These are phyloP conservation scores for Paramyrothecium roridum DNA, from an alignment of 2,329 filamentous ascomycete species.

Conservation along the genomic window DNA sequence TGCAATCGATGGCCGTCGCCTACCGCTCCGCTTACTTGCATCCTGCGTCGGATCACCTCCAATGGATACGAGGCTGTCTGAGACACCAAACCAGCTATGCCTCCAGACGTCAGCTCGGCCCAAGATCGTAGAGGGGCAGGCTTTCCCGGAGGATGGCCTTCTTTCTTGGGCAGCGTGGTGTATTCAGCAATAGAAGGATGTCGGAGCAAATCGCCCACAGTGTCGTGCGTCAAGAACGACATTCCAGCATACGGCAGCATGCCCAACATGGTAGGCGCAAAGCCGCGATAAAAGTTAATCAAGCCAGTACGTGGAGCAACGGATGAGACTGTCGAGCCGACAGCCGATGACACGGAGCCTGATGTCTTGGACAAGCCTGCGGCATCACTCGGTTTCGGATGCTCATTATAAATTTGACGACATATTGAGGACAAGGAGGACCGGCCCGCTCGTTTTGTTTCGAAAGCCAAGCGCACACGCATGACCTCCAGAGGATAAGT, in stretches of 20 bases:
- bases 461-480: slow-evolving; percentile 87
- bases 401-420: slow-evolving; percentile 81
- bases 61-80: slow-evolving; percentile 93
- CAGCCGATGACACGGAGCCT: slow-evolving; percentile 27
- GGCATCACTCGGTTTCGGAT: slow-evolving; percentile 37
- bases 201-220: slow-evolving; percentile 79
- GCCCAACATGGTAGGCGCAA: slow-evolving; percentile 82
- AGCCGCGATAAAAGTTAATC: slow-evolving; percentile 92
- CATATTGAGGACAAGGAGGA: slow-evolving; percentile 75
- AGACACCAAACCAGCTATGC: slow-evolving; percentile 80
- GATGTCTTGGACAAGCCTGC: slow-evolving; percentile 23
- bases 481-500: slow-evolving; percentile 95
- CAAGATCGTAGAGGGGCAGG: slow-evolving; percentile 74
- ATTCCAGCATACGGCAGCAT: slow-evolving; percentile 97
- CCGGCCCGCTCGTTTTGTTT: slow-evolving; percentile 73
- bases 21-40: slow-evolving; percentile 95
- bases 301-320: slow-evolving; percentile 65
- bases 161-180: slow-evolving; percentile 68
- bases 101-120: slow-evolving; percentile 83
- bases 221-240: slow-evolving; percentile 94
- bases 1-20: slow-evolving; percentile 80
- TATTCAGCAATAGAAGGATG: slow-evolving; percentile 63
- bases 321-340: slow-evolving; percentile 38
- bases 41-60: slow-evolving; percentile 85
- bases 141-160: slow-evolving; percentile 53